Evolutionary conservation across 2,329 filamentous ascomycete genomes (phyloP).

Genomic region (Neospermospora avenae): DNA sequence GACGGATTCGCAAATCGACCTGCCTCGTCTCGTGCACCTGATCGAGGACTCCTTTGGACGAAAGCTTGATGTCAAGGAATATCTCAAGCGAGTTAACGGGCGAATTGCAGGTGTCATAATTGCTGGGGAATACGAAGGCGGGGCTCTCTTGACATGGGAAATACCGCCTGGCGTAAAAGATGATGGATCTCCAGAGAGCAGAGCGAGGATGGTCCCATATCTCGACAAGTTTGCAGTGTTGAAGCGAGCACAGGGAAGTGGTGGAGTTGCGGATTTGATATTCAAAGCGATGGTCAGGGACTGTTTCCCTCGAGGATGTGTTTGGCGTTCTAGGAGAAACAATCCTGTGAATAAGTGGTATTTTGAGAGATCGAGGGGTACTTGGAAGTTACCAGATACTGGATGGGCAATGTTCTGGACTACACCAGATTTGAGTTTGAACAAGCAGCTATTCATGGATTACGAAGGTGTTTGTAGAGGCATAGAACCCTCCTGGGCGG

Average conservation of each 20-base stretch:
- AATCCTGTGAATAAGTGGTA: constrained; percentile 99
- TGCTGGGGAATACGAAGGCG: constrained; percentile 94
- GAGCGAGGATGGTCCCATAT: constrained; percentile 76
- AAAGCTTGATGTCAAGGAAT: constrained; percentile 78
- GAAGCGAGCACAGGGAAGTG: constrained; percentile 81
- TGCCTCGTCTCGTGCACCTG: constrained; percentile 76
- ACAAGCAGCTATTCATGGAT: constrained; percentile 55
- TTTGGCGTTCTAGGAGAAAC: constrained; percentile 80
- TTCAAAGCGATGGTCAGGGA: constrained; percentile 93
- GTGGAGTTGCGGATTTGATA: constrained; percentile 90
- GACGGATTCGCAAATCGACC: constrained; percentile 77
- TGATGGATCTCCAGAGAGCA: constrained; percentile 48
- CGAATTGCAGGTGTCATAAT: constrained; percentile 90
- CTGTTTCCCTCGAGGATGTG: constrained; percentile 85
- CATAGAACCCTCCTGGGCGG: constrained; percentile 62
- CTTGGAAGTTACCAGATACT: constrained; percentile 73
- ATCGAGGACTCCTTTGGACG: constrained; percentile 93
- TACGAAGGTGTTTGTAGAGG: constrained; percentile 73
- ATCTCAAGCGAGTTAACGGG: constrained; percentile 74
- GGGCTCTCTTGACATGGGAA: constrained; percentile 94
- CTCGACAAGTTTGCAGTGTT: constrained; percentile 97
- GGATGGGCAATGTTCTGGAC: constrained; percentile 99
- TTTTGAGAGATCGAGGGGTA: constrained; percentile 84
- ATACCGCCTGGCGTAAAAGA: constrained; percentile 58
- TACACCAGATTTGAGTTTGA: constrained; percentile 59